phyloP scores from a whole-genome alignment of 805 yeast genomes.

The Yamadazyma laniorum region DNA sequence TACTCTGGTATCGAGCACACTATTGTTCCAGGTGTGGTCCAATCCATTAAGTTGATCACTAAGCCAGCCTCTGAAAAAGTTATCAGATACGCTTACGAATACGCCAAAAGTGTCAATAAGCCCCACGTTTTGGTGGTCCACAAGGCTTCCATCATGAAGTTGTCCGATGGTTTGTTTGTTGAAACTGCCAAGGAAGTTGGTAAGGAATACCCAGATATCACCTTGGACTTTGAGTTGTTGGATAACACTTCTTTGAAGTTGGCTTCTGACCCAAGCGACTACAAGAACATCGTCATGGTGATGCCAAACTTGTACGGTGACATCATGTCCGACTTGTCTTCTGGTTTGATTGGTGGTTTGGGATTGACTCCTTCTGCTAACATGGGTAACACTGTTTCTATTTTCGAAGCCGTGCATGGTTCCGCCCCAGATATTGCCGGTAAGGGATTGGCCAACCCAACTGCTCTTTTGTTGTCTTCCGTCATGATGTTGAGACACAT shows the following conservation, averaged over 20 bases:
- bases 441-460: constrained; percentile 98
- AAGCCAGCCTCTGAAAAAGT: constrained; percentile 95
- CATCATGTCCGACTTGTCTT: constrained; percentile 95
- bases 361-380: constrained; percentile 99
- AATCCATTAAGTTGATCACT: constrained; percentile 95
- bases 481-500: constrained; percentile 99
- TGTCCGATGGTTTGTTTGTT: constrained; percentile 96
- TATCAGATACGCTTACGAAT: constrained; percentile 94
- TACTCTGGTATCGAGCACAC: constrained; percentile 99
- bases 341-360: constrained; percentile 97
- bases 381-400: constrained; percentile 97
- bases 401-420: constrained; percentile 99
- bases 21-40: constrained; percentile 97
- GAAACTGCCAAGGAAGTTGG: constrained; percentile 86
- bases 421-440: constrained; percentile 99
- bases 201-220: constrained; percentile 88
- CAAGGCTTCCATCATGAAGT: constrained; percentile 98
- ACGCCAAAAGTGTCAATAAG: constrained; percentile 85
- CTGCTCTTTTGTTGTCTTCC: constrained; percentile 92
- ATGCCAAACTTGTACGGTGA: constrained; percentile 99
- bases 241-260: constrained; percentile 93
- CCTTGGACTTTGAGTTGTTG: constrained; percentile 79
- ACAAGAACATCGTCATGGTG: constrained; percentile 88
- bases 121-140: constrained; percentile 91
- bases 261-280: constrained; percentile 84